phyloP scores from a whole-genome alignment of 2,329 filamentous ascomycete species.

The Aureobasidium vineae region DNA sequence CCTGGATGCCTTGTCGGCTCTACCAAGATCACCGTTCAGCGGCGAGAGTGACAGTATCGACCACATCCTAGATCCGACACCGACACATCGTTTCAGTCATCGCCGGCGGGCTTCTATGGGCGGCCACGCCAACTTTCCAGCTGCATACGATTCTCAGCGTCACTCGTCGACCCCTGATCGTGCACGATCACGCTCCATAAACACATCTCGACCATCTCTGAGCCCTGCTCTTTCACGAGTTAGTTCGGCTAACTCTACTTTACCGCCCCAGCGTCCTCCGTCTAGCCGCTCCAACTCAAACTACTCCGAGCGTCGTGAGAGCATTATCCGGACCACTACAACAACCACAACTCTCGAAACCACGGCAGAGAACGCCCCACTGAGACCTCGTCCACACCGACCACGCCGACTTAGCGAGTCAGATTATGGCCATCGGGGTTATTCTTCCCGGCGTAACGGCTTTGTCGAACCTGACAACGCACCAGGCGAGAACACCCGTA shows the following conservation, averaged over 20 bases:
- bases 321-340: constrained; percentile 41
- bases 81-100: constrained; percentile 55
- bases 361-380: constrained; percentile 41
- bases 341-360: constrained; percentile 36
- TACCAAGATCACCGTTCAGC: constrained; percentile 46
- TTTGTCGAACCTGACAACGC: constrained; percentile 58
- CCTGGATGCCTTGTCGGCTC: constrained; percentile 52
- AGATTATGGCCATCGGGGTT: constrained; percentile 47
- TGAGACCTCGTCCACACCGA: constrained; percentile 43
- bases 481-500: constrained; percentile 58
- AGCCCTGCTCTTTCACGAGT: constrained; percentile 56
- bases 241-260: constrained; percentile 50
- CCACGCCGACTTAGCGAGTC: constrained; percentile 60
- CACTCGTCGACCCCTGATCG: constrained; percentile 51
- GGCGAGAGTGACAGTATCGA: constrained; percentile 45
- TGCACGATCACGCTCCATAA: constrained; percentile 44
- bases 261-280: constrained; percentile 22
- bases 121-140: constrained; percentile 49
- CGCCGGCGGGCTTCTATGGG: constrained; percentile 56
- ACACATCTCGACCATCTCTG: constrained; percentile 59
- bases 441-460: constrained; percentile 57
- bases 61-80: constrained; percentile 54
- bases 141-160: constrained; percentile 54
- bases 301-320: constrained; percentile 37
- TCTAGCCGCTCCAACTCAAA: constrained; percentile 27